Evolutionary conservation across 75 land plant species (phyloP).

Genomic region (Chamaecyparis obtusa): DNA sequence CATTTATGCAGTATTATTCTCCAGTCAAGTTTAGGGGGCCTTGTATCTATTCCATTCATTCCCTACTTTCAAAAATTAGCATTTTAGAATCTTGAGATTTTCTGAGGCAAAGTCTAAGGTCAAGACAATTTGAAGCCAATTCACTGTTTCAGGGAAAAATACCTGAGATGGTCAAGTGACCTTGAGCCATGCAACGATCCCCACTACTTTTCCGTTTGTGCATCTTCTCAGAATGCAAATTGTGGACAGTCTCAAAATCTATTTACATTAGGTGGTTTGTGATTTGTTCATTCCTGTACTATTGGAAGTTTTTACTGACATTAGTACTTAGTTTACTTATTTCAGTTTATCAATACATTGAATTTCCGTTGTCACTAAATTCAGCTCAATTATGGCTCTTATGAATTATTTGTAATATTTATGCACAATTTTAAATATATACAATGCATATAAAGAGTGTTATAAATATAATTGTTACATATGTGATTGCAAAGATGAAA

Average conservation of each 20-base stretch:
- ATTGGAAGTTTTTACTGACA: neutral
- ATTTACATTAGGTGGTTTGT: neutral
- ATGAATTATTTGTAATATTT: neutral
- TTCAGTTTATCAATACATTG: neutral
- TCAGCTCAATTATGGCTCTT: neutral
- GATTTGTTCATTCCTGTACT: neutral
- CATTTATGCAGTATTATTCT: neutral
- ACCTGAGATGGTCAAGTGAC: neutral
- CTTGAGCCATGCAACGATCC: neutral
- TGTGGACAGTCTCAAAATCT: neutral
- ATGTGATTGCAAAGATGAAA: neutral
- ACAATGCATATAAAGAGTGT: neutral
- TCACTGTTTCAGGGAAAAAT: neutral
- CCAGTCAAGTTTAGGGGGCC: neutral
- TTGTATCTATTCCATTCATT: neutral
- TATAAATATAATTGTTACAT: neutral
- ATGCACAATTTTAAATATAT: neutral
- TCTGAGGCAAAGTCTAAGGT: neutral
- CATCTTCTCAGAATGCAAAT: neutral
- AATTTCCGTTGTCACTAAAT: neutral
- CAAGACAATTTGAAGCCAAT: neutral
- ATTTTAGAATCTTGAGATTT: conserved; percentile 1
- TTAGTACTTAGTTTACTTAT: neutral
- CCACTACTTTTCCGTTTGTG: neutral
- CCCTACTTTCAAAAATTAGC: neutral